Percentiles rank a stretch among this genome's conserved stretches.
phyloP scores from a whole-genome alignment of 768 basidiomycete species.

The Mycena amicta region DNA sequence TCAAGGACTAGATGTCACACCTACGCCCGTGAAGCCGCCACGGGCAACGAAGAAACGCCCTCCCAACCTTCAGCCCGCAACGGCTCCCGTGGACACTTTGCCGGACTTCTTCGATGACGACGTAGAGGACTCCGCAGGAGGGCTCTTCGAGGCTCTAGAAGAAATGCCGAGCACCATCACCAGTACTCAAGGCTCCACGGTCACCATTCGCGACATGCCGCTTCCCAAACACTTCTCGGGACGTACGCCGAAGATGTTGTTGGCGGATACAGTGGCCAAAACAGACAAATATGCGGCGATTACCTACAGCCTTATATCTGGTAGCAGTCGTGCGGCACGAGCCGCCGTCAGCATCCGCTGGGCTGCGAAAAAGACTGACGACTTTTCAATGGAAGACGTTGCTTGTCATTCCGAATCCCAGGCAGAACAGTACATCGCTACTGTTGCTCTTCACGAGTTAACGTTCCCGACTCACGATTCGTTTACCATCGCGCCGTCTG shows the following conservation, averaged over 20 bases:
- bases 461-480: slow-evolving; percentile 65
- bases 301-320: slow-evolving; percentile 66
- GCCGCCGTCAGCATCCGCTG: slow-evolving; percentile 74
- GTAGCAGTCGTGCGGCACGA: slow-evolving; percentile 73
- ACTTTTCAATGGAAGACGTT: slow-evolving; percentile 83
- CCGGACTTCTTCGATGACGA: slow-evolving; percentile 58
- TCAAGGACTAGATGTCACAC: slow-evolving; percentile 23
- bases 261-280: slow-evolving; percentile 70
- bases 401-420: slow-evolving; percentile 79
- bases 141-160: slow-evolving; percentile 78
- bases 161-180: slow-evolving; percentile 58
- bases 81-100: background rate
- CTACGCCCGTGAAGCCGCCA: background rate
- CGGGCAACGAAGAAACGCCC: slow-evolving; percentile 18
- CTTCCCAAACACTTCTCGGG: slow-evolving; percentile 85
- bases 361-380: slow-evolving; percentile 58
- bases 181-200: slow-evolving; percentile 54
- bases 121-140: slow-evolving; percentile 51
- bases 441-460: slow-evolving; percentile 80
- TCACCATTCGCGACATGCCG: slow-evolving; percentile 69
- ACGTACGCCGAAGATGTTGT: slow-evolving; percentile 73
- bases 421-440: slow-evolving; percentile 89
- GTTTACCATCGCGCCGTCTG: slow-evolving; percentile 56
- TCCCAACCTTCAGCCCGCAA: slow-evolving; percentile 18
- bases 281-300: slow-evolving; percentile 75